These are phyloP conservation scores for Diaporthe sp. DNA, from an alignment of 2,329 filamentous ascomycete species.

Conservation along the genomic window DNA sequence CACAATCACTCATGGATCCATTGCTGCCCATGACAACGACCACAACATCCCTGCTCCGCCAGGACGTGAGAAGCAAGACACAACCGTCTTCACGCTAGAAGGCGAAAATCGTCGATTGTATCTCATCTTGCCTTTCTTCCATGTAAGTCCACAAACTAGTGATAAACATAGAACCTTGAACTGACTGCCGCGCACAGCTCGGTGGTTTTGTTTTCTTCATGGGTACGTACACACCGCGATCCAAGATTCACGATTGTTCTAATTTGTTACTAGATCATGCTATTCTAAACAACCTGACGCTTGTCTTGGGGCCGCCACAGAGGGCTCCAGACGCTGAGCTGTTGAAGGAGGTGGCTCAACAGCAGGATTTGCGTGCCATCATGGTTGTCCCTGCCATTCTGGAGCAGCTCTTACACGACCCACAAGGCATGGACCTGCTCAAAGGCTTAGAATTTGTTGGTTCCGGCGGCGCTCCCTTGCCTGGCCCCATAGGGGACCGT, in stretches of 20 bases:
- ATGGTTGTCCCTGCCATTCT: conserved; percentile 42
- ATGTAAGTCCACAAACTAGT: conserved; percentile 38
- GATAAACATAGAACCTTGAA: not conserved
- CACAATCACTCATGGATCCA: conserved; percentile 44
- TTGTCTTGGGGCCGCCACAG: conserved; percentile 44
- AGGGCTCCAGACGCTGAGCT: conserved; percentile 42
- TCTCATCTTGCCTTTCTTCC: conserved; percentile 45
- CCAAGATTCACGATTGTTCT: not conserved
- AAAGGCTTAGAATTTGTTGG: conserved; percentile 42
- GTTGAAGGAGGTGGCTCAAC: conserved; percentile 40
- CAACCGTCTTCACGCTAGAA: conserved; percentile 42
- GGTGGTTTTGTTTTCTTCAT: conserved; percentile 42
- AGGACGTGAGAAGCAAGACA: conserved; percentile 43
- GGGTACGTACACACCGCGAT: conserved; percentile 9
- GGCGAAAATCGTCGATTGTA: conserved; percentile 43
- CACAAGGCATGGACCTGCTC: conserved; percentile 42
- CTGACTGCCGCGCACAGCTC: conserved; percentile 39
- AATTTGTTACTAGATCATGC: conserved; percentile 38
- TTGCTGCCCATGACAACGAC: conserved; percentile 43
- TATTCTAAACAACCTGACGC: conserved; percentile 42
- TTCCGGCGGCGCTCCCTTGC: conserved; percentile 43
- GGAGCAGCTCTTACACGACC: conserved; percentile 43
- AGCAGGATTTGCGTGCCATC: conserved; percentile 42
- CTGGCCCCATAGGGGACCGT: conserved; percentile 34
- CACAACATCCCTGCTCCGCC: conserved; percentile 40